Conservation (phyloP, 2,329 filamentous ascomycete genomes). For the Hysterium pulicare region DNA sequence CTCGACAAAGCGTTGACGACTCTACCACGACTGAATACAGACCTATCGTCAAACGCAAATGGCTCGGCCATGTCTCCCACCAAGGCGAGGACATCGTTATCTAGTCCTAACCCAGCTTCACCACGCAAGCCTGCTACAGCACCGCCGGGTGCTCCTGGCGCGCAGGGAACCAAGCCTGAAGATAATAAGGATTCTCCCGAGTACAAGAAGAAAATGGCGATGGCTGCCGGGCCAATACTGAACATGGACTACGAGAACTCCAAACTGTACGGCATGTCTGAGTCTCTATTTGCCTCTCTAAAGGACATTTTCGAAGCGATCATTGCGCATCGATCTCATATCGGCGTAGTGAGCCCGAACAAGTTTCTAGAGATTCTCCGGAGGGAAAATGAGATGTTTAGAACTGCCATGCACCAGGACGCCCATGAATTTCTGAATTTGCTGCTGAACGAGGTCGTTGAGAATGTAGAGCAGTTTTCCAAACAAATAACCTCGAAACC, state of each 20-base stretch:
- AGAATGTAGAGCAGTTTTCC: conserved; percentile 87
- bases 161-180: conserved; percentile 67
- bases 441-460: conserved; percentile 91
- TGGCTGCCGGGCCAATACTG: conserved; percentile 81
- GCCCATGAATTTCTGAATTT: conserved; percentile 96
- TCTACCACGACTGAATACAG: conserved; percentile 38
- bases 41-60: conserved; percentile 35
- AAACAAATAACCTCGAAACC: conserved; percentile 57
- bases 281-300: conserved; percentile 88
- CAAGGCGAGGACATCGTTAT: conserved; percentile 46
- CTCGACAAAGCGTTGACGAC: conserved; percentile 51
- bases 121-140: conserved; percentile 37
- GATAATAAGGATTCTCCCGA: conserved; percentile 94
- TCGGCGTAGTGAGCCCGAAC: conserved; percentile 86
- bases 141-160: conserved; percentile 52
- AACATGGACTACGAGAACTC: conserved; percentile 81
- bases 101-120: conserved; percentile 28
- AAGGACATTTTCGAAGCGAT: conserved; percentile 96
- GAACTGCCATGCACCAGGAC: conserved; percentile 96
- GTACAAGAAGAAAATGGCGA: conserved; percentile 95
- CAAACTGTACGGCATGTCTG: conserved; percentile 82
- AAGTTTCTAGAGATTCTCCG: conserved; percentile 92
- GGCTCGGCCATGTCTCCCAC: conserved; percentile 51
- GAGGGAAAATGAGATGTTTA: conserved; percentile 94
- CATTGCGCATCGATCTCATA: conserved; percentile 74